Conservation (phyloP, 2,329 filamentous ascomycete genomes). For the Stemphylium lycopersici region DNA sequence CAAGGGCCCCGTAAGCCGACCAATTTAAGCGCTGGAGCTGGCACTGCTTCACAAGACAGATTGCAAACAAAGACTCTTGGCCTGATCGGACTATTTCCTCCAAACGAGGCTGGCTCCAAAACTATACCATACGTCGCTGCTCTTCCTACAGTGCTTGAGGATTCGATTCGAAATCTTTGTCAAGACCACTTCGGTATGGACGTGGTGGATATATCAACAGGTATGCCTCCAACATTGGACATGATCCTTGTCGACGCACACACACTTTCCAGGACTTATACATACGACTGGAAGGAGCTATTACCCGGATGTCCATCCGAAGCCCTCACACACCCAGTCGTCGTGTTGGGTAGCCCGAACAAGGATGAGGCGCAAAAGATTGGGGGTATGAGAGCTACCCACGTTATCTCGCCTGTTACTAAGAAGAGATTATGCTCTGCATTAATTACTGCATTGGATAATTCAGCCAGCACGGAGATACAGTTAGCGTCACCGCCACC, state of each 20-base stretch:
- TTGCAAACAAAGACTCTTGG: conserved; percentile 4
- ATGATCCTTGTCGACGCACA: conserved; percentile 10
- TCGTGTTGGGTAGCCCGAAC: conserved; percentile 1
- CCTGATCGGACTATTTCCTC: background rate
- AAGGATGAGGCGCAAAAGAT: background rate
- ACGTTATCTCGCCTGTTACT: conserved; percentile 2
- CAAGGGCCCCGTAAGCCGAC: background rate
- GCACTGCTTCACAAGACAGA: background rate
- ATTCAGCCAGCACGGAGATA: background rate
- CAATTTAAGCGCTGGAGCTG: background rate
- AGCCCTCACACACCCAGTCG: background rate
- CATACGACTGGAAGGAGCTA: background rate
- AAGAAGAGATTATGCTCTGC: conserved; percentile 3
- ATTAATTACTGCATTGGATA: conserved; percentile 3
- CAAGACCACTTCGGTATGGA: conserved; percentile 7
- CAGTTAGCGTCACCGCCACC: background rate
- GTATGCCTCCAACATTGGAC: background rate
- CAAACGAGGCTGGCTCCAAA: too few relatives aligned
- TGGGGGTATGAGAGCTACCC: background rate
- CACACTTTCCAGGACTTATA: background rate
- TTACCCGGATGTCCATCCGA: conserved; percentile 1
- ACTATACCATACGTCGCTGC: background rate
- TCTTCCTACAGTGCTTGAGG: conserved; percentile 1
- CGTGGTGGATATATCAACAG: background rate
- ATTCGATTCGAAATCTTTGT: conserved; percentile 11